These are phyloP conservation scores for Talaromyces funiculosus DNA, from an alignment of 2,329 filamentous ascomycete species.

Conservation along the genomic window DNA sequence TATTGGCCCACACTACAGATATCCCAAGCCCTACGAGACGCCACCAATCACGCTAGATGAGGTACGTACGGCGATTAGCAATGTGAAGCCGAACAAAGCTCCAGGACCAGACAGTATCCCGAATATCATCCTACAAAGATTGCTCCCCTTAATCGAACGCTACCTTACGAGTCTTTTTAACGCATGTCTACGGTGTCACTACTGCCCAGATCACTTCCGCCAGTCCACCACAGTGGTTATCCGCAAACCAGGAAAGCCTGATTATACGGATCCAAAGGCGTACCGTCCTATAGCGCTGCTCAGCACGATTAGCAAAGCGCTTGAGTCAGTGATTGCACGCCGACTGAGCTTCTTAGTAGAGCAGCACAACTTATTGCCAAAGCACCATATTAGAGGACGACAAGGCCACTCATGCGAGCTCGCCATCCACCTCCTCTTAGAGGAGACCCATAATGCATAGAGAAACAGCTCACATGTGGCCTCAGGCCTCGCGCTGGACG, in stretches of 20 bases:
- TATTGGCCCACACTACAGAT: neutral
- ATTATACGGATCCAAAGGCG: neutral
- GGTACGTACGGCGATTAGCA: neutral
- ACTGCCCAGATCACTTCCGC: neutral
- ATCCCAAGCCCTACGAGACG: neutral
- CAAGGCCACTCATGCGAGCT: neutral
- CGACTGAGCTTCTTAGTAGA: neutral
- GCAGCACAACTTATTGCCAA: neutral
- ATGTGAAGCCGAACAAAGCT: neutral
- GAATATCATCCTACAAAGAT: neutral
- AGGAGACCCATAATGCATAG: neutral
- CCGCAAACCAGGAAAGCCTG: neutral
- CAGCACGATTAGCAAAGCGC: neutral
- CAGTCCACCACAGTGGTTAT: neutral
- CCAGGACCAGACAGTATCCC: neutral
- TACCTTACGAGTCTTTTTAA: neutral
- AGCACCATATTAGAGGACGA: neutral
- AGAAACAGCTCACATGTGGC: neutral
- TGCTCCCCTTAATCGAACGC: neutral
- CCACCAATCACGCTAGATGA: neutral
- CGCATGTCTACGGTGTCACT: neutral
- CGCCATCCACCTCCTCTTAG: neutral
- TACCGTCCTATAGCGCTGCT: neutral
- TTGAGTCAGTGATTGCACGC: neutral
- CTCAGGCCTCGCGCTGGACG: constrained; percentile 15